Percentiles rank a stretch among this genome's conserved stretches.
Evolutionary conservation across 2,329 filamentous ascomycete species (phyloP).

Genomic region (Ophiostoma novo-ulmi): DNA sequence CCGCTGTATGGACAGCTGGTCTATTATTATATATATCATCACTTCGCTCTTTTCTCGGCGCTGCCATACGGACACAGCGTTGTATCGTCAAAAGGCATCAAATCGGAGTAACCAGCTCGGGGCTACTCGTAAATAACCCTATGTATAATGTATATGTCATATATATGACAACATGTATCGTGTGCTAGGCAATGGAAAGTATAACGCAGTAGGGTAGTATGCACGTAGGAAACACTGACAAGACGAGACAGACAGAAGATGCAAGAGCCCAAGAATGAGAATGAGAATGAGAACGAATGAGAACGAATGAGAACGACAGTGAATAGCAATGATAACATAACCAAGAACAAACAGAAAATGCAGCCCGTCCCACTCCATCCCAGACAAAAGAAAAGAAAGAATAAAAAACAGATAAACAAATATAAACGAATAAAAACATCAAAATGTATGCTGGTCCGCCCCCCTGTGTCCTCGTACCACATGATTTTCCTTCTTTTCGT

Average conservation of each 20-base stretch:
- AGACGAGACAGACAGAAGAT: neutral
- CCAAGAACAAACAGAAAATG: neutral
- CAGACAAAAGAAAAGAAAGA: conserved; percentile 1
- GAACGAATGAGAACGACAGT: neutral
- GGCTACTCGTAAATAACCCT: neutral
- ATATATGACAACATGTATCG: too few relatives aligned
- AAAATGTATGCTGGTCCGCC: neutral
- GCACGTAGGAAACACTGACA: too few relatives aligned
- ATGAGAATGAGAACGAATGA: neutral
- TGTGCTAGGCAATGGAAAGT: too few relatives aligned
- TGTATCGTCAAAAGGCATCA: neutral
- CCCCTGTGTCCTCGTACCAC: neutral
- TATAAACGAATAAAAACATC: neutral
- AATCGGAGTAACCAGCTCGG: neutral
- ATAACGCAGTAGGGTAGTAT: too few relatives aligned
- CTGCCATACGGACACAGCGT: too few relatives aligned
- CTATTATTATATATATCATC: neutral
- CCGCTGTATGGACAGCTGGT: neutral
- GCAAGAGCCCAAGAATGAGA: neutral
- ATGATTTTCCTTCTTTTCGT: neutral
- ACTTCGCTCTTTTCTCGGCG: neutral
- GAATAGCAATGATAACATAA: neutral
- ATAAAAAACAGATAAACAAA: neutral
- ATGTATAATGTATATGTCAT: too few relatives aligned
- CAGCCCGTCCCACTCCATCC: neutral